Evolutionary conservation across 2,329 filamentous ascomycete genomes (phyloP), one percentile per base, ranked within the genome.

Genomic region (Scedosporium minutisporum): DNA sequence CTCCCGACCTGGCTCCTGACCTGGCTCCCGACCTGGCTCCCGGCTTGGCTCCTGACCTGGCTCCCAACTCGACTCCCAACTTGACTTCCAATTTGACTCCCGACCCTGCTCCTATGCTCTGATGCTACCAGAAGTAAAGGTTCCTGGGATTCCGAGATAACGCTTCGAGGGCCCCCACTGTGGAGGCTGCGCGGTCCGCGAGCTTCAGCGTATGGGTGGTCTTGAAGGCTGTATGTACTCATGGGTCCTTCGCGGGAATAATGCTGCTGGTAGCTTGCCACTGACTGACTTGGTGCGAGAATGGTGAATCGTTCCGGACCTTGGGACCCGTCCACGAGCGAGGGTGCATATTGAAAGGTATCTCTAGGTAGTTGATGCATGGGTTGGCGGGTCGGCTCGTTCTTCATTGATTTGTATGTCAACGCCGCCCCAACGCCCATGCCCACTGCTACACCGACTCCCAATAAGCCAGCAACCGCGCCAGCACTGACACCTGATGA

Each of bases 391-490:
- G 16, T 12, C 14, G 14, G 59, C 42, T 41, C 62, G 60, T 61
- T 64, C 42, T 64, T 64, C 41, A 64, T 57, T 42, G 63, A 57
- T 10, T 44, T 59, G 44, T 64, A 65, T 23, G 65, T 61, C 16
- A 65, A 44, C 10, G 64, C 65, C 18, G 64, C 65, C 7, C 65
- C 65, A 2, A 62, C 53, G 4, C 48, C 60, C 60, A 62, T 62
- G 25, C 60, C 60, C 14, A 58, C 60, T 14, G 63, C 64, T n/a
- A 64, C 64, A 23, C 51, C 51, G 38, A 62, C 63, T 7, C 64
- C 64, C 2, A 66, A 23, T 16, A 66, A 51, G 5, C 65, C 65
- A n/a, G 65, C 57, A 10, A 65, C 55, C 25, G 63, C 59, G 21
- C 41, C 29, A 1, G 25, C 44, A 25, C 25, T 60, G 18, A 29